A percentile compares a stretch with the other conserved stretches of the same genome.
phyloP scores from a whole-genome alignment of 768 basidiomycete genomes.

The Lanmaoa rubissima region DNA sequence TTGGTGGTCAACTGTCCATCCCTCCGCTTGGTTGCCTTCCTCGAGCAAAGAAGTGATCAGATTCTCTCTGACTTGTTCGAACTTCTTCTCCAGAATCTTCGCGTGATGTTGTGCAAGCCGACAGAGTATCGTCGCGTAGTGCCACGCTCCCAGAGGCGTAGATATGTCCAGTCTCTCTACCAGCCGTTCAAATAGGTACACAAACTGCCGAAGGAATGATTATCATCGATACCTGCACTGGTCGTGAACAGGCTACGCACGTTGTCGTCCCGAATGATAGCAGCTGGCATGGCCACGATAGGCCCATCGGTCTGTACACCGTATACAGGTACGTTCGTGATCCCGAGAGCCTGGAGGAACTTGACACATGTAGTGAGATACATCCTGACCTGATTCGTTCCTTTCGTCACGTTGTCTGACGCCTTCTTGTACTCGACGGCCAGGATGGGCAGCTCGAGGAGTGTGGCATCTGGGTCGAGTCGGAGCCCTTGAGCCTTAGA shows the following conservation, averaged over 20 bases:
- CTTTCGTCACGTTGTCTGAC: background rate
- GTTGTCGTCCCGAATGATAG: background rate
- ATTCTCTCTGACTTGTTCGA: background rate
- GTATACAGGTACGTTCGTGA: conserved; percentile 1
- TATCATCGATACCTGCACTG: too few species aligned
- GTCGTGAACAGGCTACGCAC: background rate
- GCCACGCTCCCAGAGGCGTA: conserved; percentile 7
- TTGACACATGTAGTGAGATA: conserved; percentile 9
- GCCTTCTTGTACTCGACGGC: conserved; percentile 2
- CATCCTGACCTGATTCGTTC: conserved; percentile 8
- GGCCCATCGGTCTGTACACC: conserved; percentile 8
- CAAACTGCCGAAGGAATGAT: background rate
- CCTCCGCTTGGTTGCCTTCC: background rate
- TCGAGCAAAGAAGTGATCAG: background rate
- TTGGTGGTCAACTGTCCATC: conserved; percentile 4
- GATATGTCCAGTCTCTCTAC: conserved; percentile 6
- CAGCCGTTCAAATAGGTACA: conserved; percentile 2
- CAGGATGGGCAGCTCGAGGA: conserved; percentile 9
- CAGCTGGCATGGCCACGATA: background rate
- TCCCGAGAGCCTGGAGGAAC: conserved; percentile 4
- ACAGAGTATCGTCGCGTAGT: conserved; percentile 8
- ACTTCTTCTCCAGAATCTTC: background rate
- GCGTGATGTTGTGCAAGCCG: conserved; percentile 4
- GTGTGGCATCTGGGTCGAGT: background rate
- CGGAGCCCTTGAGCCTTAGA: background rate